These are phyloP conservation scores for Hygrophila difformis DNA, from an alignment of 257 asterid genomes.

Conservation along the genomic window DNA sequence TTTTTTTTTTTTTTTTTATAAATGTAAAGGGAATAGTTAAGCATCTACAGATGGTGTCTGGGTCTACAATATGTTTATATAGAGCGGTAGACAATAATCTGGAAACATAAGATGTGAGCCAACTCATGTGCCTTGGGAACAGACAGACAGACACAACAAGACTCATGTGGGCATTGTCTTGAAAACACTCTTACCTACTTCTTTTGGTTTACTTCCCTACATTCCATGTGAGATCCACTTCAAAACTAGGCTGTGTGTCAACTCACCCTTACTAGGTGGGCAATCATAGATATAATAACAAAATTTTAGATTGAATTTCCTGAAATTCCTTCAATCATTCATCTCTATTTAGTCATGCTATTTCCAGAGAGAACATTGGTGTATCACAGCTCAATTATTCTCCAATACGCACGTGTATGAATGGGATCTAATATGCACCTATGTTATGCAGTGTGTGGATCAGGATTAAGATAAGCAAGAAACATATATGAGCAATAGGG, in stretches of 20 bases:
- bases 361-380: neutral
- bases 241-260: conserved; percentile 17
- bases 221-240: conserved; percentile 50
- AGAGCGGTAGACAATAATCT: conserved; percentile 23
- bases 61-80: too few relatives aligned
- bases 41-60: conserved; percentile 12
- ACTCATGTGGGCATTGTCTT: conserved; percentile 44
- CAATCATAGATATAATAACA: neutral
- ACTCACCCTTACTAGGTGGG: conserved; percentile 26
- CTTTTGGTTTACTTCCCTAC: conserved; percentile 21
- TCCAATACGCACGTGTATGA: too few relatives aligned
- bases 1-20: too few relatives aligned
- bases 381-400: conserved; percentile 16
- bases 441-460: too few relatives aligned
- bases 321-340: neutral
- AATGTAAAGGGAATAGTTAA: too few relatives aligned
- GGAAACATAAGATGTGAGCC: conserved; percentile 36
- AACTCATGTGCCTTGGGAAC: conserved; percentile 43
- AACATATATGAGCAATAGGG: too few relatives aligned
- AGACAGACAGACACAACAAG: conserved; percentile 24
- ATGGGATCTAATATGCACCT: too few relatives aligned
- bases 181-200: conserved; percentile 37
- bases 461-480: too few relatives aligned
- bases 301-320: neutral
- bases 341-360: too few relatives aligned